Evolutionary conservation across 371 early-diverging fungal species (phyloP), one percentile per base, ranked within the genome.

Genomic region (Basidiobolus meristosporus): DNA sequence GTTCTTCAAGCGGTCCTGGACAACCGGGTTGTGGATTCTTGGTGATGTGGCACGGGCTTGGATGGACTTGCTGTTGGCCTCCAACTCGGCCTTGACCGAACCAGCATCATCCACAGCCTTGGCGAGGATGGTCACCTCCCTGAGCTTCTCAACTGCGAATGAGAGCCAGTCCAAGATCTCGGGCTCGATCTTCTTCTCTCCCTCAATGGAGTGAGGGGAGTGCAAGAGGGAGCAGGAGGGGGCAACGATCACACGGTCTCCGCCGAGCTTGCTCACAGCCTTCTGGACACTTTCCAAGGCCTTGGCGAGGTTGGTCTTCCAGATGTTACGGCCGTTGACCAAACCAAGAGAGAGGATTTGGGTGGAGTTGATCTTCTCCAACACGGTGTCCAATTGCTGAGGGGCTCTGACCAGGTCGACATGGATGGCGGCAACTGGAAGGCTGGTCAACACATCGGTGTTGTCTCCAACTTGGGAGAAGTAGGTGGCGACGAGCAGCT

Each of bases 291-390:
- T 48, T 26, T 57, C 60, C 31, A 90, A 65, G 44, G 85, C 81
- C 42, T 63, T 58, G 49, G 56, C 65, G 36, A 90, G 58, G 66
- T 91, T 78, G 50, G 80, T 65, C 68, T 85, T 89, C 96, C 96
- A 95, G 60, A 95, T 76, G 73, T 95, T 93, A 53, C 96, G 84
- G 38, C 96, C 96, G 59, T 91, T 73, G 48, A 90, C 65, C 35
- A 91, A 65, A 57, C 95, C 93, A 40, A 86, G 68, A 17, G 91
- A 90, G 34, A 92, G 63, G 31, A 19, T 9, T 36, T 57, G 50
- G 47, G 55, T 52, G 20, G 53, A 47, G 38, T 68, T 54, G 29
- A 77, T 45, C 45, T 63, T 56, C 28, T 44, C 47, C 42, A 82
- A 53, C 37, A 79, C 66, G 23, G 58, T 45, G 45, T 84, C 80